Evolutionary conservation across 2,329 filamentous ascomycete species (phyloP).

Genomic region (Emericellopsis cladophorae): DNA sequence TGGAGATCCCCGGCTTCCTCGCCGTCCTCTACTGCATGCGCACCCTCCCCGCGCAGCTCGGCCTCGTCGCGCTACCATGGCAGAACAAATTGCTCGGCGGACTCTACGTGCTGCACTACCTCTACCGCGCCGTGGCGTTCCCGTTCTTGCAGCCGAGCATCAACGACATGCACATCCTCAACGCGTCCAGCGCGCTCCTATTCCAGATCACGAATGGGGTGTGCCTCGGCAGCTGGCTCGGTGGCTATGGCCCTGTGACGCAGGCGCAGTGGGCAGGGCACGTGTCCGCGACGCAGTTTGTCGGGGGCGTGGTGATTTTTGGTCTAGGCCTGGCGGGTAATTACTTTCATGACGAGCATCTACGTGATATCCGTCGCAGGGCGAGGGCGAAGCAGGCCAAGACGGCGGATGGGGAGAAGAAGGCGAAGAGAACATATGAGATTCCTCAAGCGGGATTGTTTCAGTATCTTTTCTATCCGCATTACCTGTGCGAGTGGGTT

Average conservation of each 20-base stretch:
- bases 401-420: conserved; percentile 24
- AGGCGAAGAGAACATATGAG: conserved; percentile 67
- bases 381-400: conserved; percentile 47
- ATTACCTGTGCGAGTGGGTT: conserved; percentile 94
- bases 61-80: conserved; percentile 52
- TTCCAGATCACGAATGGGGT: conserved; percentile 79
- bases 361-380: conserved; percentile 71
- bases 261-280: conserved; percentile 30
- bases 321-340: conserved; percentile 65
- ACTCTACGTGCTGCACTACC: conserved; percentile 72
- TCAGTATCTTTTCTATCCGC: conserved; percentile 71
- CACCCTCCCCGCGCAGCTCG: conserved; percentile 47
- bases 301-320: conserved; percentile 61
- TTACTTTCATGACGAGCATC: conserved; percentile 78
- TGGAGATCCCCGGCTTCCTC: conserved; percentile 72
- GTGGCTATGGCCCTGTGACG: conserved; percentile 62
- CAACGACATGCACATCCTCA: conserved; percentile 67
- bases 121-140: conserved; percentile 75
- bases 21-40: conserved; percentile 70
- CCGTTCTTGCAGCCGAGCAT: conserved; percentile 83
- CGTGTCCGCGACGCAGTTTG: conserved; percentile 33
- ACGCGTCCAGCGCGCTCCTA: conserved; percentile 49
- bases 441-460: conserved; percentile 79
- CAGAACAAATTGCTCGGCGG: conserved; percentile 66
- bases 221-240: conserved; percentile 68